Conservation (phyloP, 805 yeast species). For the Teunomyces funiuensis region DNA sequence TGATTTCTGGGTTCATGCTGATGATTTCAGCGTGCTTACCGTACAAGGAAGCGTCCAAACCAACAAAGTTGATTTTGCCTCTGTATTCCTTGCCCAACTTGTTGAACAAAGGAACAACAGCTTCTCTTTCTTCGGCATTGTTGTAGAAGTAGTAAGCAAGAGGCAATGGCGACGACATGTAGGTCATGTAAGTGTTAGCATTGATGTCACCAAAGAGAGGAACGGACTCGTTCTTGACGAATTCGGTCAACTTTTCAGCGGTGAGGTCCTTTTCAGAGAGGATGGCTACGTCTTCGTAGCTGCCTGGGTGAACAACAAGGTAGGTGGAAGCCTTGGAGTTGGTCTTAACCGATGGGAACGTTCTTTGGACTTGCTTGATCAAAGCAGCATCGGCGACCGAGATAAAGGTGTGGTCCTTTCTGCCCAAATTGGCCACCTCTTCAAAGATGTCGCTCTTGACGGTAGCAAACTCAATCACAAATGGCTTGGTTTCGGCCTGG, state of each 20-base stretch:
- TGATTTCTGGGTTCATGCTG: conserved; percentile 76
- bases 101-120: conserved; percentile 50
- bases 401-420: conserved; percentile 65
- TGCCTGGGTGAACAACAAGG: conserved; percentile 48
- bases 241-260: conserved; percentile 40
- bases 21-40: conserved; percentile 87
- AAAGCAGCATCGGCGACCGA: conserved; percentile 40
- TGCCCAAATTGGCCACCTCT: conserved; percentile 58
- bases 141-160: conserved; percentile 86
- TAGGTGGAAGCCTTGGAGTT: conserved; percentile 33
- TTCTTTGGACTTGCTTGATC: conserved; percentile 39
- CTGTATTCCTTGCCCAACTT: conserved; percentile 71
- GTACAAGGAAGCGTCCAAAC: conserved; percentile 74
- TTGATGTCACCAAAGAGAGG: conserved; percentile 88
- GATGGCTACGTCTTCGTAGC: conserved; percentile 45
- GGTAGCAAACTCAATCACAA: conserved; percentile 54
- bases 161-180: conserved; percentile 73
- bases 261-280: conserved; percentile 38
- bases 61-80: conserved; percentile 84
- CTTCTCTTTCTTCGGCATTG: conserved; percentile 62
- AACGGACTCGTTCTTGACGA: conserved; percentile 61
- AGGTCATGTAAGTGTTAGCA: conserved; percentile 72
- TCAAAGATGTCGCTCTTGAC: conserved; percentile 38
- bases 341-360: conserved; percentile 23
- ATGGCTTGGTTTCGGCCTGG: conserved; percentile 48